A percentile compares a stretch with the other conserved stretches of the same genome.
These are phyloP conservation scores for Ceriops zippeliana DNA, from an alignment of 345 rosid species.

Conservation along the genomic window DNA sequence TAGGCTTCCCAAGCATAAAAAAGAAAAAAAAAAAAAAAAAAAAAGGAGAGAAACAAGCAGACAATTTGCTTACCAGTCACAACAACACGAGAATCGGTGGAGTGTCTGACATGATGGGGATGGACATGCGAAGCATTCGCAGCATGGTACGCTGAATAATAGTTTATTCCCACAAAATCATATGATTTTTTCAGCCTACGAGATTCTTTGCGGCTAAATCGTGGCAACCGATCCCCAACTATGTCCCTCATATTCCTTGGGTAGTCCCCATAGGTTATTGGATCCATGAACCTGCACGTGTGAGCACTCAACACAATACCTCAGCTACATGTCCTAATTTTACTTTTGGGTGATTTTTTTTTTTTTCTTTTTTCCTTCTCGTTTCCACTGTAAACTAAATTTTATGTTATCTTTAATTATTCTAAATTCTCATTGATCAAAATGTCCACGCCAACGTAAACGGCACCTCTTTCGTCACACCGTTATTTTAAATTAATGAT, in stretches of 20 bases:
- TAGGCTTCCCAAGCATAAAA: too few species aligned
- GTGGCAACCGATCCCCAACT: slow-evolving; percentile 32
- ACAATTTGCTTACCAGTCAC: slow-evolving; percentile 15
- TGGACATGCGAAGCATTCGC: slow-evolving; percentile 2
- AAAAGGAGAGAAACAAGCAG: too few species aligned
- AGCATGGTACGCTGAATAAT: slow-evolving; percentile 38
- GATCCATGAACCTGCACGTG: slow-evolving; percentile 38
- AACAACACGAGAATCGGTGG: slow-evolving; percentile 23
- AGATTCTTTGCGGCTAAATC: slow-evolving; percentile 35
- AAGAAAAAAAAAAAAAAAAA: not conserved
- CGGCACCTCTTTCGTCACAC: too few species aligned
- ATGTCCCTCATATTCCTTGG: slow-evolving; percentile 33
- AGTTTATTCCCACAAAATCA: slow-evolving; percentile 52
- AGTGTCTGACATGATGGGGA: slow-evolving; percentile 16
- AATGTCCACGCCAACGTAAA: too few species aligned
- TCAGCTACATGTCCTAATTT: not conserved
- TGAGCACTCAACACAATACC: not conserved
- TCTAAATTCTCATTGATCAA: too few species aligned
- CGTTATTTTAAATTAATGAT: too few species aligned
- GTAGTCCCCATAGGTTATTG: slow-evolving; percentile 38
- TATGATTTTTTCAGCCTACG: slow-evolving; percentile 31
- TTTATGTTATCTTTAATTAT: too few species aligned
- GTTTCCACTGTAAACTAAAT: too few species aligned
- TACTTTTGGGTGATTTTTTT: too few species aligned
- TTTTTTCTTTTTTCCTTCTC: too few species aligned